Base-by-base conservation (phyloP, 306 rosid genomes). In the Fagus crenata region DNA sequence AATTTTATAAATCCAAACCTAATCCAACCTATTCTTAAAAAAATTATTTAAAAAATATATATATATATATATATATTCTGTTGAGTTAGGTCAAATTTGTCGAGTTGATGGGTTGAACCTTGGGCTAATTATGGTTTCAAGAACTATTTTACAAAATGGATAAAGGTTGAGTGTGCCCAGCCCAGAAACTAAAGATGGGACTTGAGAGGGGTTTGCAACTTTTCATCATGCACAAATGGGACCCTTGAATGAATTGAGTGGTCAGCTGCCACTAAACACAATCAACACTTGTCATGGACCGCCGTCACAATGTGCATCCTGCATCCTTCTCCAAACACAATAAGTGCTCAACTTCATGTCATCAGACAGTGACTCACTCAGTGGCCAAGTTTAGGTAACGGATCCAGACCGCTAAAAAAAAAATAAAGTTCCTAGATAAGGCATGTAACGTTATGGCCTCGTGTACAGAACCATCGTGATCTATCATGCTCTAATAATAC, bases 351-450 rank as follows among this genome's bases (percentile, higher is more conserved):
- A 41, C 1, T 49, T 67, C 14, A 31, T 8, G 63, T 54, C 67
- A 33, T 15, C 49, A 12, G 79, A 75, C 61, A 40, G 3, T 39
- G 67, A 67, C 80, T 58, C 64, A 58, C 33, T 32, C 22, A 14
- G 40, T 2, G 51, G 51, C 13, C 51, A 9, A 43, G 53, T 39
- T 77, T 39, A 39, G 67, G 67, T 53, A 18, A 53, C 14, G n/a
- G 53, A 53, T 39, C 5, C n/a, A 67, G 42, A 76, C 54, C 39
- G 22, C 51, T 46, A 46, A 3, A 0, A 46, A 46, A 3, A 46
- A 3, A 46, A 46, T n/a, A 9, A 0, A n/a, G n/a, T 9, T 46
- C 4, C 51, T 9, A 9, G 51, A 2, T 0, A 46, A 46, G 14
- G 51, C 4, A 46, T 46, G 8, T 22, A 22, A 22, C 28, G 28